Evolutionary conservation across 192 early-diverging fungal species (phyloP).

Genomic region (Linnemannia hyalina): DNA sequence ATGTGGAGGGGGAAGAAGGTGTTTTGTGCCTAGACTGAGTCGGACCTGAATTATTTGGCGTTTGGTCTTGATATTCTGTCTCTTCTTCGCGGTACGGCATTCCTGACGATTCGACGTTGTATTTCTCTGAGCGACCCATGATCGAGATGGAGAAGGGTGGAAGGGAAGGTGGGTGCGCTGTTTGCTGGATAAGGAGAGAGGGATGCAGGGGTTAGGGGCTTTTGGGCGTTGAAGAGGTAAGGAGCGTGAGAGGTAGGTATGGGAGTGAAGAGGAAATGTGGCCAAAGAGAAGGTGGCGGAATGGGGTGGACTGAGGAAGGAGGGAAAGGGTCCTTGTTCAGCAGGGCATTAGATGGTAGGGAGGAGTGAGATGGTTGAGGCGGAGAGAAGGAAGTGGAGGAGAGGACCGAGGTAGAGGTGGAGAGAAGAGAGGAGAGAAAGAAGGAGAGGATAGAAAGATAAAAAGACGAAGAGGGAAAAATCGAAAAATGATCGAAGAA

Average conservation of each 20-base stretch:
- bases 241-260: not conserved
- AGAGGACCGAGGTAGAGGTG: not conserved
- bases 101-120: not conserved
- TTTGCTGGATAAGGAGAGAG: not conserved
- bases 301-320: not conserved
- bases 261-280: too few species aligned
- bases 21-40: not conserved
- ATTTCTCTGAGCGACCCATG: not conserved
- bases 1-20: slow-evolving; percentile 8
- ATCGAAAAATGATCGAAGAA: not conserved
- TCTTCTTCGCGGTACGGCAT: slow-evolving; percentile 20
- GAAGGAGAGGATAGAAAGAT: not conserved
- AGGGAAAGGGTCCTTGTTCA: not conserved
- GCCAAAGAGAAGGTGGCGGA: not conserved
- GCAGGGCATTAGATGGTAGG: not conserved
- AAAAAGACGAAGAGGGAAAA: not conserved
- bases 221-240: not conserved
- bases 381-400: not conserved
- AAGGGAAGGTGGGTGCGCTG: not conserved
- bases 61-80: slow-evolving; percentile 38
- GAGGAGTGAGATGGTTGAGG: too few species aligned
- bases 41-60: not conserved
- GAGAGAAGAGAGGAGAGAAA: not conserved
- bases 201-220: not conserved
- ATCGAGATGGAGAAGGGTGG: not conserved